These are phyloP conservation scores for Starmerella powellii DNA, from an alignment of 805 yeast genomes.

Conservation along the genomic window DNA sequence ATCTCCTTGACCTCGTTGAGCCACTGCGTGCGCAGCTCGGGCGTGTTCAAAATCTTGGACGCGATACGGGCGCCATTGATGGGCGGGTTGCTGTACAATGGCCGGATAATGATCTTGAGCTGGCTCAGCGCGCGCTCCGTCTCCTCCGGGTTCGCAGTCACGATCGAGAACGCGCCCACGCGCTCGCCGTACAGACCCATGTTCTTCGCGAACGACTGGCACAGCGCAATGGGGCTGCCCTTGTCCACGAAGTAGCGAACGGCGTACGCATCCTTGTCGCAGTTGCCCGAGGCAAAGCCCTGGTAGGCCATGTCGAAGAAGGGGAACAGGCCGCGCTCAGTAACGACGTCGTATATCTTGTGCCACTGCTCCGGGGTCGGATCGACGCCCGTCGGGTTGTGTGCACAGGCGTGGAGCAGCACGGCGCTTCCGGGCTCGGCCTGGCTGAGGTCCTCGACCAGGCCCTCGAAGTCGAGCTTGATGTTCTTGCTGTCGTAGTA, in stretches of 20 bases:
- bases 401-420: conserved; percentile 87
- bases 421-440: conserved; percentile 53
- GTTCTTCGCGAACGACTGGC: conserved; percentile 91
- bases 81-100: conserved; percentile 88
- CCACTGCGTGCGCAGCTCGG: conserved; percentile 60
- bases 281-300: conserved; percentile 82
- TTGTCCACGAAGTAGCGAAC: conserved; percentile 36
- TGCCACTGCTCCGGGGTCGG: conserved; percentile 75
- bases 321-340: conserved; percentile 53
- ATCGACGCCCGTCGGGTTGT: conserved; percentile 94
- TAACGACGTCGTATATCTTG: conserved; percentile 51
- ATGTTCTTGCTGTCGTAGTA: conserved; percentile 57
- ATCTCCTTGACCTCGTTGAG: conserved; percentile 63
- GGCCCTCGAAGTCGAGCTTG: conserved; percentile 51
- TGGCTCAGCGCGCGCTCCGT: conserved; percentile 47
- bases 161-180: conserved; percentile 65
- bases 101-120: conserved; percentile 69
- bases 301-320: conserved; percentile 91
- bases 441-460: conserved; percentile 44
- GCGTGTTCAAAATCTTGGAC: conserved; percentile 54
- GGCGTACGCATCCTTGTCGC: conserved; percentile 57
- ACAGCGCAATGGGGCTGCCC: conserved; percentile 38
- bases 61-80: conserved; percentile 88
- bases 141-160: conserved; percentile 37
- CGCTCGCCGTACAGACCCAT: conserved; percentile 95